Percentiles rank a stretch among this genome's conserved stretches.
Evolutionary conservation across 108 stramenopile genomes (phyloP).

Genomic region (Nitzschia palea): DNA sequence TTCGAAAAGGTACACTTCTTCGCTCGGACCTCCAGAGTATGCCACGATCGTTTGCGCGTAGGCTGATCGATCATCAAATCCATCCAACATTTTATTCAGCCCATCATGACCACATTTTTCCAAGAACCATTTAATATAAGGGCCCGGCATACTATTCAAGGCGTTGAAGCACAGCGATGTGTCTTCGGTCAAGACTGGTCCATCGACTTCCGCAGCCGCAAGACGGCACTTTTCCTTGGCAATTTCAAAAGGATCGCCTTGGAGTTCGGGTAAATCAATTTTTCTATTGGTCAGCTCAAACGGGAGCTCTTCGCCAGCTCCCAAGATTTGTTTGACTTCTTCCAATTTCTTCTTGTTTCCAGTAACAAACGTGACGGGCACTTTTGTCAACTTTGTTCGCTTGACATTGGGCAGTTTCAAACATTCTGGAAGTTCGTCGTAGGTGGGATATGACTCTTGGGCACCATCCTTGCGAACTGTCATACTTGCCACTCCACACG

Average conservation of each 20-base stretch:
- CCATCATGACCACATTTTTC: constrained; percentile 93
- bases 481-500: constrained; percentile 86
- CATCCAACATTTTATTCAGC: constrained; percentile 84
- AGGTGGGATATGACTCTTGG: constrained; percentile 67
- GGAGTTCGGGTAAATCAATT: constrained; percentile 93
- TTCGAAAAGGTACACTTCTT: constrained; percentile 87
- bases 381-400: constrained; percentile 17
- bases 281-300: constrained; percentile 78
- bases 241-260: constrained; percentile 96
- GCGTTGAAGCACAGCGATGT: constrained; percentile 96
- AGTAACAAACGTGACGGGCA: constrained; percentile 93
- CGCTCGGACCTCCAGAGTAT: constrained; percentile 84
- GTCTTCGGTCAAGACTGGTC: constrained; percentile 96
- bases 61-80: constrained; percentile 90
- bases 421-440: constrained; percentile 65
- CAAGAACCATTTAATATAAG: constrained; percentile 99
- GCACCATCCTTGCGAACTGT: constrained; percentile 80
- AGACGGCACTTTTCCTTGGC: constrained; percentile 92
- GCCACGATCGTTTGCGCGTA: constrained; percentile 97
- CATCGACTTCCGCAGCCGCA: constrained; percentile 79
- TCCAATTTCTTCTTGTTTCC: constrained; percentile 98
- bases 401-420: constrained; percentile 30
- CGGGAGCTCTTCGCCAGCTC: constrained; percentile 44
- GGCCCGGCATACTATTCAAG: constrained; percentile 92
- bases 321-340: constrained; percentile 85